A percentile compares a stretch with the other conserved stretches of the same genome.
phyloP scores from a whole-genome alignment of 2,329 filamentous ascomycete genomes.

The Beauveria bassiana region DNA sequence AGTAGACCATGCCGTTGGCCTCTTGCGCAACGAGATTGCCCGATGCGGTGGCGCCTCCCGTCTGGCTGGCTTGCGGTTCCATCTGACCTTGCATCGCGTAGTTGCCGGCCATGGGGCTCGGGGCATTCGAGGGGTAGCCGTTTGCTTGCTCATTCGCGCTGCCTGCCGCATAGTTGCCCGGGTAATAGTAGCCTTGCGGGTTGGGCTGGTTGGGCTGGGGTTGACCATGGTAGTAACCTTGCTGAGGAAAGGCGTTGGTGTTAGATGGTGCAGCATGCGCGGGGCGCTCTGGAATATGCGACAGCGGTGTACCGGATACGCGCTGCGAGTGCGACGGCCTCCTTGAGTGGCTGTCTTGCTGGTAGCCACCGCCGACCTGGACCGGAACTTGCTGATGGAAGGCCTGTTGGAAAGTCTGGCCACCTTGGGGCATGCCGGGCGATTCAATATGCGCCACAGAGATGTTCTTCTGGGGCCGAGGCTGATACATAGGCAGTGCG shows the following conservation, averaged over 20 bases:
- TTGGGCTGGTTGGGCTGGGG: slow-evolving; percentile 35
- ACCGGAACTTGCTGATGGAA: slow-evolving; percentile 93
- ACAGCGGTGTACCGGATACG: slow-evolving; percentile 71
- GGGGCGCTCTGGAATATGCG: slow-evolving; percentile 86
- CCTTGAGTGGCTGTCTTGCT: slow-evolving; percentile 55
- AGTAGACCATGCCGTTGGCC: slow-evolving; percentile 93
- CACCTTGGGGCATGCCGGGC: slow-evolving; percentile 52
- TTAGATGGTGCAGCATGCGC: slow-evolving; percentile 90
- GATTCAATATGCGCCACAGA: slow-evolving; percentile 91
- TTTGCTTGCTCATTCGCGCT: slow-evolving; percentile 47
- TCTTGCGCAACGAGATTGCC: slow-evolving; percentile 66
- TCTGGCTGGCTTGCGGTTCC: slow-evolving; percentile 27
- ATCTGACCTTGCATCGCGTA: slow-evolving; percentile 36
- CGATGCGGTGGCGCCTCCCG: slow-evolving; percentile 21
- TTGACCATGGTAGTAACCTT: slow-evolving; percentile 46
- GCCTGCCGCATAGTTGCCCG: slow-evolving; percentile 40
- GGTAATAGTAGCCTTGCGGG: slow-evolving; percentile 62
- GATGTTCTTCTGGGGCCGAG: slow-evolving; percentile 87
- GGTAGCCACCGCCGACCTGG: slow-evolving; percentile 53
- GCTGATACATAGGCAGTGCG: slow-evolving; percentile 71
- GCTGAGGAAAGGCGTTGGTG: slow-evolving; percentile 56
- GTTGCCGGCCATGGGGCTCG: slow-evolving; percentile 35
- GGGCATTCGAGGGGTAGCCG: slow-evolving; percentile 48
- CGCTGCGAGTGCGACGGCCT: slow-evolving; percentile 64
- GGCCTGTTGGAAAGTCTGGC: slow-evolving; percentile 77